Evolutionary conservation across 2,329 filamentous ascomycete species (phyloP).

Genomic region (Trichoderma semiorbis): DNA sequence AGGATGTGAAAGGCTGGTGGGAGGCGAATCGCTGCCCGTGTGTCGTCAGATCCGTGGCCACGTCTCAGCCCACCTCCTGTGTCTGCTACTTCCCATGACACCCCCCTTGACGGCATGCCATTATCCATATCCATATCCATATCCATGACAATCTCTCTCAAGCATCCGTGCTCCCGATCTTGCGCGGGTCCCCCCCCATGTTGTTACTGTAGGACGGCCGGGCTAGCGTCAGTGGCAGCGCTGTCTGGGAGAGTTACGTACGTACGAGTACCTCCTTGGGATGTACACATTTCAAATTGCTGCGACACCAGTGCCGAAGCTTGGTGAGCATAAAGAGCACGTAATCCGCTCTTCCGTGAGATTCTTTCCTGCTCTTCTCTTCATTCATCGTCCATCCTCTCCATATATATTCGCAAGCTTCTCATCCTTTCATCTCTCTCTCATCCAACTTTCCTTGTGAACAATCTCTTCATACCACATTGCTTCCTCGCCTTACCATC

Average conservation of each 20-base stretch:
- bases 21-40: constrained; percentile 6
- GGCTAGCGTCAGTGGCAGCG: constrained; percentile 6
- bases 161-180: constrained; percentile 13
- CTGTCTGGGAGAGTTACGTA: constrained; percentile 4
- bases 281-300: not conserved
- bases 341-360: constrained; percentile 24
- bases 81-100: not conserved
- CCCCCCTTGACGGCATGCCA: not conserved
- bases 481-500: not conserved
- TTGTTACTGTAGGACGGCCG: not conserved
- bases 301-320: constrained; percentile 4
- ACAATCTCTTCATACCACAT: not conserved
- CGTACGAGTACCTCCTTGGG: not conserved
- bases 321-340: constrained; percentile 28
- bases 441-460: not conserved
- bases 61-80: constrained; percentile 15
- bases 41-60: constrained; percentile 16
- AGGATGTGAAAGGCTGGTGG: not conserved
- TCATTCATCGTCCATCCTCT: constrained; percentile 2
- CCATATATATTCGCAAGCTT: not conserved
- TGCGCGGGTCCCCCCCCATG: constrained; percentile 12
- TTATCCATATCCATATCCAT: not conserved
- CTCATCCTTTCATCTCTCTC: not conserved
- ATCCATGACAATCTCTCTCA: not conserved
- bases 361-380: not conserved